Base-by-base conservation (phyloP, 2,329 filamentous ascomycete species). In the Stagonosporopsis chrysanthemi region DNA sequence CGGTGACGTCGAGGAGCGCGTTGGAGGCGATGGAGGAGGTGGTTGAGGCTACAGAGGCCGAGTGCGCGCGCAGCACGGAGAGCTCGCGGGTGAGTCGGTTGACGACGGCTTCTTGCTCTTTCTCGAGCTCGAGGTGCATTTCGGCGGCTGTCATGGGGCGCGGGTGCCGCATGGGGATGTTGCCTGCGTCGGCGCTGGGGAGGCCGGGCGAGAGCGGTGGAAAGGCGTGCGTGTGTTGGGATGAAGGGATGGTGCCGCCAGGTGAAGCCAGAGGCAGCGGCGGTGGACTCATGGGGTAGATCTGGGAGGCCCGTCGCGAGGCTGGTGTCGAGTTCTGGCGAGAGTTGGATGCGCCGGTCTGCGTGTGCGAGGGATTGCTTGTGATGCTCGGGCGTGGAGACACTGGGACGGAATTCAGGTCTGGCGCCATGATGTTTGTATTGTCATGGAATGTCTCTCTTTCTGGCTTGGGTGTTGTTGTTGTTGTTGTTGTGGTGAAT, bases 61-160 rank as follows among this genome's bases (percentile, higher is more conserved):
- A 86, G 70, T 86, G 86, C 23, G 86, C 84, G 56, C 93, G 90
- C n/a, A 98, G 86, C 49, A 92, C 82, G 15, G 89, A 88, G 33
- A 98, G 86, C 75, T 98, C 94, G 55, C 94, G 90, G 0, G 91
- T 96, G 29, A 98, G 83, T 31, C 94, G 91, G 79, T 98, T 98
- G 59, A 97, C 93, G 69, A 97, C 89, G 33, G 92, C 91, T 77
- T 98, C 94, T 69, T 98, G 93, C 74, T 98, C 94, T 77, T 96
- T 95, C 78, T 98, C 94, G 24, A 97, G 83, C 79, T 97, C 87
- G 58, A 90, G 83, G 76, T 97, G 92, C 60, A 98, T 83, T 75
- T 98, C 94, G 3, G 92, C 90, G 1, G 92, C 88, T 0, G 94
- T 97, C 74, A 97, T 80, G 3, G 93, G 93, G 33, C 91, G 86